Conservation (phyloP, 164 flowering plant genomes). For the Piper longum region DNA sequence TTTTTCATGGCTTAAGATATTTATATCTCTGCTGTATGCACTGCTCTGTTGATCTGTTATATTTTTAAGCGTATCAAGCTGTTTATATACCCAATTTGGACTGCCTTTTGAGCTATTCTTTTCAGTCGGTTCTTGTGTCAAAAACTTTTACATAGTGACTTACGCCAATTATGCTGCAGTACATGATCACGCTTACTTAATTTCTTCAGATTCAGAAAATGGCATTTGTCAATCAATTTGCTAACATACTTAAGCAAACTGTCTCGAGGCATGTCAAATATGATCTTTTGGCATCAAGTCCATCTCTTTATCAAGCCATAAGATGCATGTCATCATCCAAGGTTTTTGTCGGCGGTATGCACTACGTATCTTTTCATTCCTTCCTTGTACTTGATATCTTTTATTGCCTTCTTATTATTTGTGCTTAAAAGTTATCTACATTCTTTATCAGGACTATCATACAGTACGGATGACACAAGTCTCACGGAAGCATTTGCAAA, state of each 20-base stretch:
- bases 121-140: no score
- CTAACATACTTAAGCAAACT: conserved; percentile 27
- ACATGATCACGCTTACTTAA: no score
- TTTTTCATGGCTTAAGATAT: no score
- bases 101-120: no score
- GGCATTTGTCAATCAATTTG: conserved; percentile 35
- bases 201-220: conserved; percentile 4
- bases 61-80: no score
- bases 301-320: conserved; percentile 30
- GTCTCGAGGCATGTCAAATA: conserved; percentile 14
- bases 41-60: no score
- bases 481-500: conserved; percentile 25
- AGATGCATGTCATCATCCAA: conserved; percentile 43
- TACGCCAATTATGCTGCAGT: no score
- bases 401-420: no score
- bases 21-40: no score
- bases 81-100: no score
- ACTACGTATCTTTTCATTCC: background rate
- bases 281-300: conserved; percentile 16
- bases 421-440: background rate
- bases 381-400: background rate
- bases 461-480: conserved; percentile 26
- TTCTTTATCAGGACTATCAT: conserved; percentile 24
- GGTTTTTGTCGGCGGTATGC: conserved; percentile 39
- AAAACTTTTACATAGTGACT: no score